These are phyloP conservation scores for Agrostemma githago DNA, from an alignment of 148 eudicot genomes.

Conservation along the genomic window DNA sequence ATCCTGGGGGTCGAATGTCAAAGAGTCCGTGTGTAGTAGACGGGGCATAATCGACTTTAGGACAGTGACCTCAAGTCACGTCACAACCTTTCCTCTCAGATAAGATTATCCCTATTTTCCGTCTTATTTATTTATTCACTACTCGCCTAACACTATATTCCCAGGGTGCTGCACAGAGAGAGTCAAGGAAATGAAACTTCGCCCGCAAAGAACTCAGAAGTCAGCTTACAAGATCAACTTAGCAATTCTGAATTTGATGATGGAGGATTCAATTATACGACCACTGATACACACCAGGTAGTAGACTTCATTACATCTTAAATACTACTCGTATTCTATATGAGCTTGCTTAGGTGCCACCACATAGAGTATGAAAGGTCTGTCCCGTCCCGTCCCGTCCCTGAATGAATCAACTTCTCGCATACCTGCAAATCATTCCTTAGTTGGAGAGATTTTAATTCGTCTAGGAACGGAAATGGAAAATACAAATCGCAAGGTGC, in stretches of 20 bases:
- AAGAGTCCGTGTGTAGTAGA: too few species aligned
- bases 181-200: conserved; percentile 33
- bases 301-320: conserved; percentile 23
- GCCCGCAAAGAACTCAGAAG: conserved; percentile 20
- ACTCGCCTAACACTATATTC: too few species aligned
- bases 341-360: conserved; percentile 1
- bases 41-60: too few species aligned
- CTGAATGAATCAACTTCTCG: neutral
- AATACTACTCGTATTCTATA: conserved; percentile 8
- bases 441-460: too few species aligned
- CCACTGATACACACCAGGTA: conserved; percentile 33
- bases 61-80: too few species aligned
- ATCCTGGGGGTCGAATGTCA: too few species aligned
- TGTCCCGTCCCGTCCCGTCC: too few species aligned
- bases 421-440: neutral
- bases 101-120: too few species aligned
- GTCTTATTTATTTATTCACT: too few species aligned
- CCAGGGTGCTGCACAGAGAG: conserved; percentile 34
- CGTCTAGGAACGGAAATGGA: neutral
- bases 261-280: conserved; percentile 24
- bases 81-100: too few species aligned
- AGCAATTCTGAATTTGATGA: conserved; percentile 30
- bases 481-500: neutral
- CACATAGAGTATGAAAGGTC: neutral
- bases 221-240: conserved; percentile 38